Conservation (phyloP, 345 rosid genomes). For the Dovyalis caffra region DNA sequence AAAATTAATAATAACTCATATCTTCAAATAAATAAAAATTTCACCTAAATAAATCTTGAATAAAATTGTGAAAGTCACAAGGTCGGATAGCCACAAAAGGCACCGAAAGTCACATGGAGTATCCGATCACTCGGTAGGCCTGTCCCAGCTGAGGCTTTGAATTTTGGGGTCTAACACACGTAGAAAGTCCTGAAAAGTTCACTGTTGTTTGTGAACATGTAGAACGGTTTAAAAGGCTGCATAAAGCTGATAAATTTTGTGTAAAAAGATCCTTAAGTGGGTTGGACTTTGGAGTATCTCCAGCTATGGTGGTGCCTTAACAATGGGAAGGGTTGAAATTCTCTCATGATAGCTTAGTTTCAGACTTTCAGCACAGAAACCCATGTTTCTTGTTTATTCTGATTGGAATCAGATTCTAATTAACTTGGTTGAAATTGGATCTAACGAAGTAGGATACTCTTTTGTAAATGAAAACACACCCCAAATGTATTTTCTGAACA, state of each 20-base stretch:
- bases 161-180: neutral
- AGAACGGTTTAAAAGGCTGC: neutral
- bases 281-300: neutral
- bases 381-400: neutral
- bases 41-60: no score
- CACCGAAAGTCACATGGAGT: neutral
- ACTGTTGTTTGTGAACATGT: neutral
- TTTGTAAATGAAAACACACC: neutral
- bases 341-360: neutral
- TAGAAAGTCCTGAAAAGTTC: neutral
- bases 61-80: no score
- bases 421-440: neutral
- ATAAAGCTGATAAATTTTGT: neutral
- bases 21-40: no score
- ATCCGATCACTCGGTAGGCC: neutral
- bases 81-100: no score
- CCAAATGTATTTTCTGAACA: no score
- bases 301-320: neutral
- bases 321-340: neutral
- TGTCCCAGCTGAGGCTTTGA: neutral
- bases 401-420: neutral
- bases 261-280: neutral
- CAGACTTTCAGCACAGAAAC: neutral
- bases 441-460: neutral
- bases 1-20: no score